Base-by-base conservation (phyloP, 805 yeast genomes). In the Candida multigemmis region DNA sequence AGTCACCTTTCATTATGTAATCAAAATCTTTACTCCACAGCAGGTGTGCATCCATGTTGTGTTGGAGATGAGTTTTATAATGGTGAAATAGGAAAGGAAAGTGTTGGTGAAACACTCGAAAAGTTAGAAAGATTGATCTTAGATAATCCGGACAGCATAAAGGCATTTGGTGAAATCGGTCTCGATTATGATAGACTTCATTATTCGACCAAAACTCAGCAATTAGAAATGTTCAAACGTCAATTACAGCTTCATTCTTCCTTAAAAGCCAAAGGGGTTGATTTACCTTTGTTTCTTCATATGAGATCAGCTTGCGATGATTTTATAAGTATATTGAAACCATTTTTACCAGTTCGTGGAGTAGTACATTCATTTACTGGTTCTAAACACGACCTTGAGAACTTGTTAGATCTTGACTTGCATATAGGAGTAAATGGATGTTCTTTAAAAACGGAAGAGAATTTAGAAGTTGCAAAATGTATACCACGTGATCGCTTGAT, bases 331-430 rank as follows among this genome's bases (percentile, higher is more conserved):
- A 71, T 80, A 4, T 42, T 91, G 11, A 50, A 55, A 24, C 93
- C 91, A 2, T 83, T 72, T 41, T 37, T 82, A 2, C 50, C 54
- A 1, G 60, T 63, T 1, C 68, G 71, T 21, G 89, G 91, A n/a
- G 89, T 91, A 5, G 89, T 91, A 2, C 99, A 91, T 51, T 87
- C 97, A 1, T 91, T 89, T 51, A 89, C 98, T 0, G 99, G 96
- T 2, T 63, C 85, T 0, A 31, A 49, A 10, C 68, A 61, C 4
- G 96, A 91, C 37, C 51, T 85, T 35, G 40, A 63, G 5, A 60
- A 62, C 27, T 43, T 86, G 15, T 49, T 87, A 12, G 56, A 56
- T 0, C 48, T 72, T 25, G 85, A 77, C 0, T 65, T 84, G 23
- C 81, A 62, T 37, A 70, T 91, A 27, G 86, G 97, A 22, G 62